phyloP scores from a whole-genome alignment of 192 early-diverging fungal species.

The Podila epicladia region DNA sequence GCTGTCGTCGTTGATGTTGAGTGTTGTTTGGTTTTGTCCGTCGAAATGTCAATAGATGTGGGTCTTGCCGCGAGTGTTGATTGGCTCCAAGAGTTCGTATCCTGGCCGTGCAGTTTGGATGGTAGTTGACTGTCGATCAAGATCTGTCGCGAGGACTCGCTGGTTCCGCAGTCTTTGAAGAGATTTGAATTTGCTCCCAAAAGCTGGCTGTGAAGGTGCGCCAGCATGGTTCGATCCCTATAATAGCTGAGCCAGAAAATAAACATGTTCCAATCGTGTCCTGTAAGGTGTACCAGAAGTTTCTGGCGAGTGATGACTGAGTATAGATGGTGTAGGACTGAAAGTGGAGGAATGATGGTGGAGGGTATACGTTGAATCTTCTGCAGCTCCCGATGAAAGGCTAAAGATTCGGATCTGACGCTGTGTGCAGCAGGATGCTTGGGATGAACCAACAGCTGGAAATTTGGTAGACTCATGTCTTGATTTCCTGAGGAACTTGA shows the following conservation, averaged over 20 bases:
- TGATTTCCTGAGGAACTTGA: background rate
- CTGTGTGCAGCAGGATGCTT: background rate
- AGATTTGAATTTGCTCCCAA: background rate
- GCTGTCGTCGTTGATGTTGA: too few relatives aligned
- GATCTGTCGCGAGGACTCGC: background rate
- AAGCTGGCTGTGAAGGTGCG: slow-evolving; percentile 2
- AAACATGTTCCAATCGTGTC: slow-evolving; percentile 25
- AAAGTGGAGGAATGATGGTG: slow-evolving; percentile 27
- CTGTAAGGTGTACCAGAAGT: slow-evolving; percentile 2
- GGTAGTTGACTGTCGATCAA: too few relatives aligned
- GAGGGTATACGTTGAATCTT: slow-evolving; percentile 20
- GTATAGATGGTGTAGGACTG: slow-evolving; percentile 16
- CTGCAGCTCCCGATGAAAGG: background rate
- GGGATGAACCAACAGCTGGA: slow-evolving; percentile 21
- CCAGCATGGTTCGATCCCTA: slow-evolving; percentile 5
- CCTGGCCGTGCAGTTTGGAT: too few relatives aligned
- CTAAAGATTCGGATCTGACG: background rate
- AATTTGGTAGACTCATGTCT: slow-evolving; percentile 8
- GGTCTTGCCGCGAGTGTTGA: too few relatives aligned
- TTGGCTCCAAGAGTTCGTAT: too few relatives aligned
- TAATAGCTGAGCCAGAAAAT: slow-evolving; percentile 31
- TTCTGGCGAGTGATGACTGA: slow-evolving; percentile 1
- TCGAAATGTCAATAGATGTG: too few relatives aligned
- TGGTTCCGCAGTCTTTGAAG: background rate
- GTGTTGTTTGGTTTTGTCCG: too few relatives aligned